A percentile compares a stretch with the other conserved stretches of the same genome.
These are phyloP conservation scores for Scorias spongiosa DNA, from an alignment of 2,329 filamentous ascomycete species.

Conservation along the genomic window DNA sequence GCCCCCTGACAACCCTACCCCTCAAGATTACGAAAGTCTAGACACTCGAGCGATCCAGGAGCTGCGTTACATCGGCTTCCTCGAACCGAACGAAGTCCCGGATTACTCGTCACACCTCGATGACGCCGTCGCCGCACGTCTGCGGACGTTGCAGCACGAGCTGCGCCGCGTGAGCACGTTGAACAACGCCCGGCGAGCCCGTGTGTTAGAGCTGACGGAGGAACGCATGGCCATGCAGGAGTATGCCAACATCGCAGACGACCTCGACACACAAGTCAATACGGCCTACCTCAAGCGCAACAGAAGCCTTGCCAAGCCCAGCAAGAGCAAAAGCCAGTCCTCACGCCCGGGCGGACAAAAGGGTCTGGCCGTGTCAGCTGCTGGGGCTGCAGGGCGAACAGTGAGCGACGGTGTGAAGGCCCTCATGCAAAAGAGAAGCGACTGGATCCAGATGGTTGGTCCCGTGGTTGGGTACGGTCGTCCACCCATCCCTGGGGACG, in stretches of 20 bases:
- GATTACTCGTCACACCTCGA: slow-evolving; percentile 85
- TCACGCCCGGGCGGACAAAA: slow-evolving; percentile 34
- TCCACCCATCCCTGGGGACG: slow-evolving; percentile 57
- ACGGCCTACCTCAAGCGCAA: slow-evolving; percentile 92
- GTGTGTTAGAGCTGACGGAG: slow-evolving; percentile 72
- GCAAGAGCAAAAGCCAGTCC: slow-evolving; percentile 50
- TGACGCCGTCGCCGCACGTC: slow-evolving; percentile 80
- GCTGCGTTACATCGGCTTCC: slow-evolving; percentile 75
- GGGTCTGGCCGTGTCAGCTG: slow-evolving; percentile 49
- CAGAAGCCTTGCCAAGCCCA: slow-evolving; percentile 78
- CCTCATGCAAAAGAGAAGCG: slow-evolving; percentile 76
- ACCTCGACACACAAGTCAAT: slow-evolving; percentile 88
- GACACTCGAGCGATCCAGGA: slow-evolving; percentile 88
- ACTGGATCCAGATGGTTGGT: slow-evolving; percentile 84
- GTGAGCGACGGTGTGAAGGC: slow-evolving; percentile 86
- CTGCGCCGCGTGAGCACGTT: slow-evolving; percentile 70
- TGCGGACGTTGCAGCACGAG: slow-evolving; percentile 70
- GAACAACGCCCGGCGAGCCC: slow-evolving; percentile 81
- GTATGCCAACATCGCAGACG: slow-evolving; percentile 91
- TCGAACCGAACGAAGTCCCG: slow-evolving; percentile 45
- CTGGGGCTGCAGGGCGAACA: slow-evolving; percentile 49
- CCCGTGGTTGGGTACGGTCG: slow-evolving; percentile 78
- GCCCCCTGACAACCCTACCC: slow-evolving; percentile 28
- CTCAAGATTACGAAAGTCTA: slow-evolving; percentile 70
- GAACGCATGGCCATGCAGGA: slow-evolving; percentile 94